Percentiles rank a stretch among this genome's conserved stretches.
phyloP scores from a whole-genome alignment of 2,329 filamentous ascomycete genomes.

The Scedosporium minutisporum region DNA sequence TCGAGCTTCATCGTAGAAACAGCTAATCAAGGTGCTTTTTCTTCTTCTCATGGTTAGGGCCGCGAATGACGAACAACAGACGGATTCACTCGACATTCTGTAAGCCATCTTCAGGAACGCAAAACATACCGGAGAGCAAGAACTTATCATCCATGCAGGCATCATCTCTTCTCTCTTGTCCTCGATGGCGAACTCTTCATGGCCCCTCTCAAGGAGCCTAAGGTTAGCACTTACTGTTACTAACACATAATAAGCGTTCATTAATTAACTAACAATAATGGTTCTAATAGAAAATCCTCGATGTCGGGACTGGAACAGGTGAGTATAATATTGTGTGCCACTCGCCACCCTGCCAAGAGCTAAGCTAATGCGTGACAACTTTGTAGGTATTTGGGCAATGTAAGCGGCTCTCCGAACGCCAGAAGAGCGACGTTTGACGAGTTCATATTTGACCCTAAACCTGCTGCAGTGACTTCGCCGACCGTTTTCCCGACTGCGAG shows the following conservation, averaged over 20 bases:
- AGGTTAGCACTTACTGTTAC: not conserved
- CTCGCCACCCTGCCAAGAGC: not conserved
- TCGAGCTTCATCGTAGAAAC: not conserved
- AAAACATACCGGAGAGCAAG: conserved; percentile 1
- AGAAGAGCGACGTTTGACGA: too few species aligned
- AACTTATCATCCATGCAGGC: conserved; percentile 7
- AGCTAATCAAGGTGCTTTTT: not conserved
- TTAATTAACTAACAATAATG: not conserved
- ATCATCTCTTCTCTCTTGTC: conserved; percentile 14
- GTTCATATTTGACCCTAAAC: not conserved
- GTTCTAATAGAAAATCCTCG: not conserved
- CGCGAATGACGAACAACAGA: conserved; percentile 18
- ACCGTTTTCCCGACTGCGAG: not conserved
- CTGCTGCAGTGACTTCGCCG: not conserved
- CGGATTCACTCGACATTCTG: conserved; percentile 18
- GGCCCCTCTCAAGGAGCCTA: conserved; percentile 14
- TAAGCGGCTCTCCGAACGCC: not conserved
- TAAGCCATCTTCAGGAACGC: not conserved
- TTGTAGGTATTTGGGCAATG: not conserved
- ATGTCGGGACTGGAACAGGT: not conserved
- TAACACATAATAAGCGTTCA: not conserved
- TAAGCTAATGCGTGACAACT: not conserved
- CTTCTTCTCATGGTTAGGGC: not conserved
- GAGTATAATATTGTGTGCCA: not conserved
- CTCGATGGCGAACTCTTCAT: conserved; percentile 15